These are phyloP conservation scores for Artemisia tridentata DNA, from an alignment of 129 eudicot species.

Conservation along the genomic window DNA sequence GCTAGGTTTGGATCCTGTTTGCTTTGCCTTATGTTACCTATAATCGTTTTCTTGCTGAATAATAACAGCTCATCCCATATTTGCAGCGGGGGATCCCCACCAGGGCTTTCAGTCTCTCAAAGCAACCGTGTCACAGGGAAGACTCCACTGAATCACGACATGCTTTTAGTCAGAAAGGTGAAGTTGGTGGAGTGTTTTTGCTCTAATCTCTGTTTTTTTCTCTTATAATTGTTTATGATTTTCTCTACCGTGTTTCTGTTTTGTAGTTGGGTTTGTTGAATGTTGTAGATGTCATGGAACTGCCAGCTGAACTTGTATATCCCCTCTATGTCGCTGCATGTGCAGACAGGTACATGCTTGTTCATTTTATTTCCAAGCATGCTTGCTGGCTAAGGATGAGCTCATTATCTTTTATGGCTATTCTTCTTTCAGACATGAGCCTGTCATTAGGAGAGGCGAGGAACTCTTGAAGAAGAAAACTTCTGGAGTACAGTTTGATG, in stretches of 20 bases:
- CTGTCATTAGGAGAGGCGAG: conserved; percentile 84
- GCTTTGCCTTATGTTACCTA: neutral
- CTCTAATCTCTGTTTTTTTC: conserved; percentile 11
- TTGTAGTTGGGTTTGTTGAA: conserved; percentile 79
- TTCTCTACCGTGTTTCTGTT: conserved; percentile 11
- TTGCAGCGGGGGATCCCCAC: conserved; percentile 67
- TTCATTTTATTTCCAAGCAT: conserved; percentile 14
- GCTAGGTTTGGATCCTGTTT: conserved; percentile 52
- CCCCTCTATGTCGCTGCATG: conserved; percentile 88
- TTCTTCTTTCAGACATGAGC: conserved; percentile 66
- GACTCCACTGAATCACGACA: conserved; percentile 48
- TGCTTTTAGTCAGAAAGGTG: conserved; percentile 67
- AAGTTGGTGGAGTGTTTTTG: conserved; percentile 17
- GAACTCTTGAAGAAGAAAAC: conserved; percentile 84
- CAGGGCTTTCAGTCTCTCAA: conserved; percentile 85
- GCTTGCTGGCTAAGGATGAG: conserved; percentile 16
- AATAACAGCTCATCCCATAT: conserved; percentile 12
- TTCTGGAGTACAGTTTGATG: conserved; percentile 76
- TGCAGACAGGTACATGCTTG: conserved; percentile 61
- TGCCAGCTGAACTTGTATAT: conserved; percentile 70
- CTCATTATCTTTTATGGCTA: conserved; percentile 10
- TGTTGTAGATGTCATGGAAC: conserved; percentile 64
- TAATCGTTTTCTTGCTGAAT: conserved; percentile 8
- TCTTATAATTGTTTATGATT: conserved; percentile 12
- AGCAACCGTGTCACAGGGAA: conserved; percentile 82